Conservation (phyloP, 495 filamentous ascomycete genomes). For the Alectoria sarmentosa region DNA sequence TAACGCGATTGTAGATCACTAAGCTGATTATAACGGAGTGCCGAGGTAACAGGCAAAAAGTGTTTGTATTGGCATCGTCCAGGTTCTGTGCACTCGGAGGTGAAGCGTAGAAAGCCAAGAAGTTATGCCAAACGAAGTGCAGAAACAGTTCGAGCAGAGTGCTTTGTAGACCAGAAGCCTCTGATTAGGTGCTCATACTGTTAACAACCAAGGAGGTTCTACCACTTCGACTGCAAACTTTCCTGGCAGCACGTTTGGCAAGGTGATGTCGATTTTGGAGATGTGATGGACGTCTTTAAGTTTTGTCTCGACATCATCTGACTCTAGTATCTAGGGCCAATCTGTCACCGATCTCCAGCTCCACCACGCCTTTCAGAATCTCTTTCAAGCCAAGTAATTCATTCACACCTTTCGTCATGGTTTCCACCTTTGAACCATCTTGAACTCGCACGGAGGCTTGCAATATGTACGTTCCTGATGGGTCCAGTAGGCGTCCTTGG, state of each 20-base stretch:
- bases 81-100: not conserved
- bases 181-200: not conserved
- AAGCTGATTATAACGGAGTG: slow-evolving; percentile 6
- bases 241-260: not conserved
- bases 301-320: slow-evolving; percentile 24
- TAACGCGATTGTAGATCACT: slow-evolving; percentile 7
- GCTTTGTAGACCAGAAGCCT: not conserved
- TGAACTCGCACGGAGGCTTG: slow-evolving; percentile 43
- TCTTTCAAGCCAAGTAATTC: slow-evolving; percentile 56
- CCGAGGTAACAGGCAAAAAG: not conserved
- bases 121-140: not conserved
- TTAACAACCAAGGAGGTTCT: not conserved
- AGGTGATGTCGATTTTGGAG: not conserved
- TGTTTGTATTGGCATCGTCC: not conserved
- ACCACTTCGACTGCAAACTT: not conserved
- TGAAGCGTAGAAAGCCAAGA: not conserved
- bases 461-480: slow-evolving; percentile 45
- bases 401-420: slow-evolving; percentile 49
- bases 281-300: not conserved
- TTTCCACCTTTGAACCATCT: slow-evolving; percentile 46
- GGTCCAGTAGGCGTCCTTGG: slow-evolving; percentile 39
- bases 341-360: slow-evolving; percentile 56
- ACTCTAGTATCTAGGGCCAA: slow-evolving; percentile 60
- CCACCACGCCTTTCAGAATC: slow-evolving; percentile 56
- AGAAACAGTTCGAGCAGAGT: not conserved